phyloP scores from a whole-genome alignment of 2,329 filamentous ascomycete genomes.

The Sporothrix dimorphospora region DNA sequence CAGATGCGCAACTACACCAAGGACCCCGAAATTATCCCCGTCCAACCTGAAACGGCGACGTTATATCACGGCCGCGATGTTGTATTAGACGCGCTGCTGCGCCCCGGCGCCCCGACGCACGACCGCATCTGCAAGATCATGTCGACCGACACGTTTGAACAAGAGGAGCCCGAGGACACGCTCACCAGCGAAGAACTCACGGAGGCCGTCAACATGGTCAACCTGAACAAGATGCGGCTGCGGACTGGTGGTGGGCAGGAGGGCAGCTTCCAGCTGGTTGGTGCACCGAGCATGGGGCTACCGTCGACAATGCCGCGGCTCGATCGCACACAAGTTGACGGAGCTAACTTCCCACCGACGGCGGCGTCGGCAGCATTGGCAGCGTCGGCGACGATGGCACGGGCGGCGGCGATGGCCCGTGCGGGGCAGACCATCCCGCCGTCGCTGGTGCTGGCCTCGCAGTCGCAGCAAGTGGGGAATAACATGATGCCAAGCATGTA shows the following conservation, averaged over 20 bases:
- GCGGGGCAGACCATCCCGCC: background rate
- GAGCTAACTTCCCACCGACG: background rate
- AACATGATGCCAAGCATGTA: background rate
- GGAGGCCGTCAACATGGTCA: slow-evolving; percentile 53
- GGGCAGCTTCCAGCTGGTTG: background rate
- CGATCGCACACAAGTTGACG: slow-evolving; percentile 18
- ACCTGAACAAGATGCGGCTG: slow-evolving; percentile 24
- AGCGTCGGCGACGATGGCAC: background rate
- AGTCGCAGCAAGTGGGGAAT: background rate
- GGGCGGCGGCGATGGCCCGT: background rate
- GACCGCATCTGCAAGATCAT: slow-evolving; percentile 59
- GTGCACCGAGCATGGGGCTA: background rate
- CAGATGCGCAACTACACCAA: slow-evolving; percentile 62
- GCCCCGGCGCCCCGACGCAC: slow-evolving; percentile 40
- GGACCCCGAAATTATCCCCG: slow-evolving; percentile 55
- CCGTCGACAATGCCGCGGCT: background rate
- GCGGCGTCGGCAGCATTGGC: background rate
- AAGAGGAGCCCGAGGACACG: slow-evolving; percentile 63
- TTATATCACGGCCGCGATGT: slow-evolving; percentile 64
- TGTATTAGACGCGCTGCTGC: slow-evolving; percentile 57
- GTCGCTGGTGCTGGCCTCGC: background rate
- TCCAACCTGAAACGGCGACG: slow-evolving; percentile 52
- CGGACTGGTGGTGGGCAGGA: background rate
- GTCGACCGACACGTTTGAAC: slow-evolving; percentile 72
- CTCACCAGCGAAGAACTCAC: slow-evolving; percentile 64